phyloP scores from a whole-genome alignment of 2,329 filamentous ascomycete species.

The Eutypella sp. region DNA sequence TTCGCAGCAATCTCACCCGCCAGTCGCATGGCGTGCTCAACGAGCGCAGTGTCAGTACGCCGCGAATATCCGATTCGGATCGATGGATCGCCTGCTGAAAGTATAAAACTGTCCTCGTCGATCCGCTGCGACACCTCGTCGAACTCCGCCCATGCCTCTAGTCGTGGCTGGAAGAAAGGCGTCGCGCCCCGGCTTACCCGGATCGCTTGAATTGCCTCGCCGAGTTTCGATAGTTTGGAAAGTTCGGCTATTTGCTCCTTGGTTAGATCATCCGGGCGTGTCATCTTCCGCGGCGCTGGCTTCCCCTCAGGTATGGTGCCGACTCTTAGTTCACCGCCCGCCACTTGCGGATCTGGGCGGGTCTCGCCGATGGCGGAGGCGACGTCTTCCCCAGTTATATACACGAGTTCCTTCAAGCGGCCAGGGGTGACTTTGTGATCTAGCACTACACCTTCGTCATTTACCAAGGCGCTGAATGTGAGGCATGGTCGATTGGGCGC shows the following conservation, averaged over 20 bases:
- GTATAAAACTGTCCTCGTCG: constrained; percentile 21
- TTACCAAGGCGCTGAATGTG: constrained; percentile 58
- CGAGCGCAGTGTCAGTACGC: constrained; percentile 30
- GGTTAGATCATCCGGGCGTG: constrained; percentile 36
- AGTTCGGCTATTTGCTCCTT: constrained; percentile 41
- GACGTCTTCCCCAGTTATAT: constrained; percentile 50
- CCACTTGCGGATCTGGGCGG: constrained; percentile 20
- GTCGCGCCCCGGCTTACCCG: constrained; percentile 45
- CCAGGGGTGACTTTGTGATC: constrained; percentile 51
- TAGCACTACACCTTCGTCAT: constrained; percentile 46
- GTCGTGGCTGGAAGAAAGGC: constrained; percentile 40
- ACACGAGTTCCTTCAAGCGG: constrained; percentile 49
- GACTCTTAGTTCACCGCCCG: constrained; percentile 25
- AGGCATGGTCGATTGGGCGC: constrained; percentile 46
- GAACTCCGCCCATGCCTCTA: constrained; percentile 40
- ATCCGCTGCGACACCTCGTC: constrained; percentile 22
- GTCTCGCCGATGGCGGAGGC: constrained; percentile 36
- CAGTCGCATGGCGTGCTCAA: constrained; percentile 53
- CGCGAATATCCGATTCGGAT: constrained; percentile 38
- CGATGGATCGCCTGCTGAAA: constrained; percentile 43
- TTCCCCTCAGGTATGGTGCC: constrained; percentile 23
- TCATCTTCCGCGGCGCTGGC: constrained; percentile 38
- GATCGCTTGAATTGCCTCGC: constrained; percentile 36
- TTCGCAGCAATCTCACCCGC: constrained; percentile 57
- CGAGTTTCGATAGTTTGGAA: constrained; percentile 41